These are phyloP conservation scores for Trichoderma erinaceum DNA, from an alignment of 495 filamentous ascomycete genomes.

Conservation along the genomic window DNA sequence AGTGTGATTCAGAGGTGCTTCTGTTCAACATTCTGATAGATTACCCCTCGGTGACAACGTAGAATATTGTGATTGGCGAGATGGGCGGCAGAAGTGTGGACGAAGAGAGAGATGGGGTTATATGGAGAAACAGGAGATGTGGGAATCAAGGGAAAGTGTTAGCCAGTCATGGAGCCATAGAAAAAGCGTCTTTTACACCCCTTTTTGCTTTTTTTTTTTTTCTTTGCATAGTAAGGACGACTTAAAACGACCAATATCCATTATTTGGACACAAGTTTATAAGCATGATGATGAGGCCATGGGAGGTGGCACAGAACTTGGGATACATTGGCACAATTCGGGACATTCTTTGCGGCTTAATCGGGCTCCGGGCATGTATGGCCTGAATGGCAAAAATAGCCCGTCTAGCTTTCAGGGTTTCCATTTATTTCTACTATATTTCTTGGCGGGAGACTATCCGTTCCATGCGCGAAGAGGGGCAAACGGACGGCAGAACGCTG, in stretches of 20 bases:
- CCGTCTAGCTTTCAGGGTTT: background rate
- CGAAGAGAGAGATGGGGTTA: background rate
- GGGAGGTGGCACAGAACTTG: no score
- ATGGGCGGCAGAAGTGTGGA: slow-evolving; percentile 4
- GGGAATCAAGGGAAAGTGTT: no score
- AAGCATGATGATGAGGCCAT: no score
- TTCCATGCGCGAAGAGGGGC: background rate
- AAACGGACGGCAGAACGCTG: background rate
- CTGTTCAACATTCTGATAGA: background rate
- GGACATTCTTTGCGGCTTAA: background rate
- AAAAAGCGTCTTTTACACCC: no score
- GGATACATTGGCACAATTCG: background rate
- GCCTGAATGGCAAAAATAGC: background rate
- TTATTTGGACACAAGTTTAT: no score
- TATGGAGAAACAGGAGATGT: no score
- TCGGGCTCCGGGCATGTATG: background rate
- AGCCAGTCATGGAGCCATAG: no score
- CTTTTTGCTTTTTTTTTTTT: no score
- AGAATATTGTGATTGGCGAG: background rate
- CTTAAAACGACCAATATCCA: no score
- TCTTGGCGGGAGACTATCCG: background rate
- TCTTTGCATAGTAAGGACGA: no score
- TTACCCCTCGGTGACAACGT: background rate
- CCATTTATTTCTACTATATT: background rate
- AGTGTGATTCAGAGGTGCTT: background rate